Conservation (phyloP, 495 filamentous ascomycete genomes). For the Xylaria longipes region DNA sequence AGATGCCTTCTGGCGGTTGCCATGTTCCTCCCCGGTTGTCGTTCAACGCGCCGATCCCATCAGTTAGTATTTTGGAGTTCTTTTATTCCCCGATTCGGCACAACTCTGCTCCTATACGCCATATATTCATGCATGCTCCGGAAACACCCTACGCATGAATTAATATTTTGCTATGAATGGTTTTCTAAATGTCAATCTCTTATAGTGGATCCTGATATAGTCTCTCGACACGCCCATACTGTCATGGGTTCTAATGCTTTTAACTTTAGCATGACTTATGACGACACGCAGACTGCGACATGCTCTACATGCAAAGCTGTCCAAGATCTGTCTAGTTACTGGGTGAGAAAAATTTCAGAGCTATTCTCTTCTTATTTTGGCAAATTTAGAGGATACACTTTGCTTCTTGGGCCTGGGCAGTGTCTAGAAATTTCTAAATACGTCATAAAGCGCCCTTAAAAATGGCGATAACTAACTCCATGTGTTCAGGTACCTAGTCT, state of each 20-base stretch:
- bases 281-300: slow-evolving; percentile 56
- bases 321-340: slow-evolving; percentile 75
- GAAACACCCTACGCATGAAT: background rate
- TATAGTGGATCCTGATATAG: no score
- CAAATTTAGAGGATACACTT: background rate
- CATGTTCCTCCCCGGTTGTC: slow-evolving; percentile 39
- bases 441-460: background rate
- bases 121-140: background rate
- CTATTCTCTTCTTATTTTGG: background rate
- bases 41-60: slow-evolving; percentile 69
- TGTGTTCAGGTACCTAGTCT: slow-evolving; percentile 56
- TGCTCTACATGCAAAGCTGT: slow-evolving; percentile 70
- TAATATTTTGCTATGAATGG: background rate
- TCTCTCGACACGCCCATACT: no score
- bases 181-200: background rate
- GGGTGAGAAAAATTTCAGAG: slow-evolving; percentile 42
- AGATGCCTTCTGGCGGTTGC: slow-evolving; percentile 36
- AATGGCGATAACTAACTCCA: background rate
- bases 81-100: no score
- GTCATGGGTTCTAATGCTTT: slow-evolving; percentile 73
- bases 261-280: slow-evolving; percentile 63
- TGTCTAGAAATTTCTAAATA: background rate
- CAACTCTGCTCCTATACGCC: background rate
- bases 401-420: background rate
- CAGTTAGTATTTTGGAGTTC: background rate